Base-by-base conservation (phyloP, 163 green algal genomes). In the Chlamydomonas reinhardtii region DNA sequence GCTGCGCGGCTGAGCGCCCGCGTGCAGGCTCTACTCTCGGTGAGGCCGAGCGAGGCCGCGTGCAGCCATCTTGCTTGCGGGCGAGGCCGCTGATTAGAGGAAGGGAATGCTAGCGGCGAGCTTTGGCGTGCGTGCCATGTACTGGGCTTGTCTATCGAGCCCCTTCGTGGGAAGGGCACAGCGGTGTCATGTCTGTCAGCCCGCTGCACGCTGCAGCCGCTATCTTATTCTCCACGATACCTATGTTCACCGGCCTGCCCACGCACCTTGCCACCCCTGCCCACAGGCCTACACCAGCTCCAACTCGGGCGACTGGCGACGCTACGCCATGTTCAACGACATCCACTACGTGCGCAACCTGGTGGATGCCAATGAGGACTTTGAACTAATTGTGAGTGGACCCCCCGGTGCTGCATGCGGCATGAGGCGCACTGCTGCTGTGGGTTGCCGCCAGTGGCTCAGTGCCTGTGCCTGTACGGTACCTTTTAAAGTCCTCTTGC, bases 341-440 rank as follows among this genome's bases (percentile, higher is more conserved):
- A 2, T 81, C 14, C 90, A 93, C 74, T 93, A 93, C 71, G 78
- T 92, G 32, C 87, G 90, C n/a, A 86, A 93, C 83, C 78, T 93
- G 35, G 80, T 93, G 22, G 83, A 91, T 6, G 83, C 83, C 6
- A 88, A 74, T 31, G 83, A 80, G 5, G 82, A 92, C 83, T 92
- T 89, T 72, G 90, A 93, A 76, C 83, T 93, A 64, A 89, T 93
- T 27, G 90, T 93, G 76, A 74, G 76, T 59, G n/a, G n/a, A n/a
- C n/a, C n/a, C n/a, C 65, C 12, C 65, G 14, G 12, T n/a, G n/a
- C 34, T 15, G 25, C 27, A 32, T 34, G 62, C 27, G 34, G 24
- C n/a, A n/a, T n/a, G n/a, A n/a, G n/a, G n/a, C n/a, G n/a, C n/a
- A n/a, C n/a, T n/a, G n/a, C n/a, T n/a, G n/a, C n/a, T n/a, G n/a